A percentile compares a stretch with the other conserved stretches of the same genome.
Evolutionary conservation across 164 flowering plant species (phyloP).

Genomic region (Macadamia integrifolia): DNA sequence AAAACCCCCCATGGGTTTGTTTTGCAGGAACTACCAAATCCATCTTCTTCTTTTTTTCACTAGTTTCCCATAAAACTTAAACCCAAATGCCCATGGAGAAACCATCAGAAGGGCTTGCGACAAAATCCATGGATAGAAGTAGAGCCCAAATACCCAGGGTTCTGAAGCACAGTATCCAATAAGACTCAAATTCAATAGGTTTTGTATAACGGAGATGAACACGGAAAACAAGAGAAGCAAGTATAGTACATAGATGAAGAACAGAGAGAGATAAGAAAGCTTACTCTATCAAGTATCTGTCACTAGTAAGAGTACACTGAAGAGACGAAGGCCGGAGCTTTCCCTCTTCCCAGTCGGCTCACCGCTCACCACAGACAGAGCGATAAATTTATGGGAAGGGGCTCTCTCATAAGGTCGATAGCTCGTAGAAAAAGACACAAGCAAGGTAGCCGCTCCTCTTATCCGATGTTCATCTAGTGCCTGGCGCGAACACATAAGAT

Average conservation of each 20-base stretch:
- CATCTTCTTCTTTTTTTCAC: conserved; percentile 33
- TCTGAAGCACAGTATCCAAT: not conserved
- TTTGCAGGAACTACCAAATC: conserved; percentile 39
- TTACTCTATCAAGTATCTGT: conserved; percentile 1
- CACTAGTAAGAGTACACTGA: not conserved
- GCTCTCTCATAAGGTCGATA: not conserved
- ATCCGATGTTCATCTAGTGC: conserved; percentile 1
- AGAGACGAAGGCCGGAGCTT: not conserved
- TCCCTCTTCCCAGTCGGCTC: too few relatives aligned
- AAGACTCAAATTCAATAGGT: not conserved
- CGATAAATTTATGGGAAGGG: not conserved
- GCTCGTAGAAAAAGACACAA: too few relatives aligned
- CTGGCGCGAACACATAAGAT: too few relatives aligned
- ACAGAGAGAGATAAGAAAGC: not conserved
- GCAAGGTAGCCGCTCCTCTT: not conserved
- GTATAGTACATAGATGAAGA: not conserved
- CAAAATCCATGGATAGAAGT: not conserved
- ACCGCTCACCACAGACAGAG: not conserved
- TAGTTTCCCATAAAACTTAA: conserved; percentile 4
- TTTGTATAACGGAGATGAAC: not conserved
- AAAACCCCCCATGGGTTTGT: conserved; percentile 45
- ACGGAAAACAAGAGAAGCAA: not conserved
- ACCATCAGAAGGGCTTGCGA: conserved; percentile 1
- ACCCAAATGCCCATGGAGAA: conserved; percentile 1
- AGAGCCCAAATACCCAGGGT: not conserved